Evolutionary conservation across 2,329 filamentous ascomycete species (phyloP).

Genomic region (Diaporthe sp.): DNA sequence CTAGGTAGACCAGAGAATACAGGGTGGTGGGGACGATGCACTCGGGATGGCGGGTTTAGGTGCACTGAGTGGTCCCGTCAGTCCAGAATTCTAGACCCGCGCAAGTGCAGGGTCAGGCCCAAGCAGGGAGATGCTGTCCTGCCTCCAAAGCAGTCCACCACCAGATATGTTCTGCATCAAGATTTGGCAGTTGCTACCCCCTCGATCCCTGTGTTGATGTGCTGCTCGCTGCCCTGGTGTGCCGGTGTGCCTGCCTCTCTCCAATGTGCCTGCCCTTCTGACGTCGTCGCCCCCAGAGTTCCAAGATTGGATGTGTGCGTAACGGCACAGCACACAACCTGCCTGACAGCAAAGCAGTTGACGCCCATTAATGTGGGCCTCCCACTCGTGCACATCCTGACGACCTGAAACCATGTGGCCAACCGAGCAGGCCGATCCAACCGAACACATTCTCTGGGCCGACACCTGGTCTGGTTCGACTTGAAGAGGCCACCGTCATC

Average conservation of each 20-base stretch:
- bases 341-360: background rate
- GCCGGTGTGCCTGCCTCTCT: background rate
- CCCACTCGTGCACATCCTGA: conserved; percentile 9
- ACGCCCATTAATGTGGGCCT: conserved; percentile 13
- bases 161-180: background rate
- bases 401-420: conserved; percentile 15
- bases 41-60: conserved; percentile 2
- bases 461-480: background rate
- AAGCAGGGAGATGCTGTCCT: background rate
- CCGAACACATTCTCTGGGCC: background rate
- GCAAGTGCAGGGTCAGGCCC: conserved; percentile 7
- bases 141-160: background rate
- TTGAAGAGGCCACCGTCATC: background rate
- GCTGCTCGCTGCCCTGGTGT: background rate
- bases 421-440: conserved; percentile 4
- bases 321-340: background rate
- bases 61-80: conserved; percentile 4
- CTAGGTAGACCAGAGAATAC: background rate
- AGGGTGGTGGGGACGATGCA: conserved; percentile 19
- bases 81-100: background rate
- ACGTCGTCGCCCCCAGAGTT: conserved; percentile 14
- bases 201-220: conserved; percentile 21
- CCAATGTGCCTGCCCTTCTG: conserved; percentile 1
- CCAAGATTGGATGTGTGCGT: background rate
- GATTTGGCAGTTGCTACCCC: conserved; percentile 7